Base-by-base conservation (phyloP, 1,139 yeast species). In the Candida pseudoviswanathii region DNA sequence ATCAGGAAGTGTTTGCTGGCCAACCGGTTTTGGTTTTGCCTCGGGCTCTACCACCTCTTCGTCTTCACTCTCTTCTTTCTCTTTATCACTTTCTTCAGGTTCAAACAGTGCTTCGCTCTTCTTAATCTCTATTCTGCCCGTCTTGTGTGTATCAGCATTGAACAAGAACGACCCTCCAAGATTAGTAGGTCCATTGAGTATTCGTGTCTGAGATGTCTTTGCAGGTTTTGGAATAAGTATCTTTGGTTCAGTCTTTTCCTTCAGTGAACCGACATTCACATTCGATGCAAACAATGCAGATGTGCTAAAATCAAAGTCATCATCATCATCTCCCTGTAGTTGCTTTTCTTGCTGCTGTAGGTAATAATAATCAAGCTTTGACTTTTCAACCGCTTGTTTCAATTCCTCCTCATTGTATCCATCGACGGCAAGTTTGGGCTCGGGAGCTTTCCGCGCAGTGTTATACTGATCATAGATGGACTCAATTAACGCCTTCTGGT, bases 361-460 rank as follows among this genome's bases (percentile, higher is more conserved):
- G 2, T 54, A 45, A 9, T 48, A 49, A 21, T 68, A 62, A 22
- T 77, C 82, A 40, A 58, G 57, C 51, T 75, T 77, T 0, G 85
- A 80, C 40, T 63, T 65, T 50, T 76, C 77, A 29, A 80, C 70
- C 1, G 85, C 85, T 49, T 64, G 68, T 53, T 67, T 67, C 48
- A 80, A 55, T 40, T 81, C 81, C 4, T 60, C 58, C 41, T 73
- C 75, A 45, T 65, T 65, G 24, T 59, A 51, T 2, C 52, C 64
- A 4, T 53, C 39, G 1, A 36, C 32, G 1, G 47, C 48, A 30
- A 16, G 22, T 29, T 34, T 44, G 10, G 43, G 37, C 16, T n/a
- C 8, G 43, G 30, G 30, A 21, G 37, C 6, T 10, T 24, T 10
- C 41, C 22, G 34, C 22, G 32, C 6, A 7, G 16, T 11, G 2